These are phyloP conservation scores for Fomitopsis serialis DNA, from an alignment of 768 basidiomycete genomes.

Conservation along the genomic window DNA sequence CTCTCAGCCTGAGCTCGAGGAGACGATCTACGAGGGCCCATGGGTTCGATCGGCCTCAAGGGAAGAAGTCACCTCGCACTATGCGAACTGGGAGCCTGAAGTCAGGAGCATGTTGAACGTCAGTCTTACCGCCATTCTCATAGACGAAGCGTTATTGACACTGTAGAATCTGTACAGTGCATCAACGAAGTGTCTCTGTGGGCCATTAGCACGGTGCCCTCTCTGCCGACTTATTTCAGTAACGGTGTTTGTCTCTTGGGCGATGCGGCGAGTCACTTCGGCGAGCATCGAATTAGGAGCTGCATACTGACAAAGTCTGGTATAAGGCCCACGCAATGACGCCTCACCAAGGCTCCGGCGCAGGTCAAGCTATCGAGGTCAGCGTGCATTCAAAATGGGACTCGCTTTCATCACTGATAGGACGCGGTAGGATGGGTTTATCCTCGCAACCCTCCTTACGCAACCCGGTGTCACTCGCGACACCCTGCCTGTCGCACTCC, in stretches of 20 bases:
- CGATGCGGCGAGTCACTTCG: neutral
- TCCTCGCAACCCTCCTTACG: conserved; percentile 25
- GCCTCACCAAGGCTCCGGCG: conserved; percentile 43
- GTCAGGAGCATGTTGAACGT: neutral
- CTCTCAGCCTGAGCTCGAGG: conserved; percentile 12
- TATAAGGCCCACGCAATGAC: conserved; percentile 46
- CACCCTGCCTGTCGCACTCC: conserved; percentile 24
- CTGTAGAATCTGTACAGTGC: conserved; percentile 6
- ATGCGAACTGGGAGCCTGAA: conserved; percentile 9
- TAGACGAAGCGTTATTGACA: too few relatives aligned
- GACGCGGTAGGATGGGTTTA: conserved; percentile 29
- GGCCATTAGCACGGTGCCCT: conserved; percentile 16
- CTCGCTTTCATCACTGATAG: neutral
- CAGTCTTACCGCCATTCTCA: conserved; percentile 4
- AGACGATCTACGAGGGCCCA: conserved; percentile 14
- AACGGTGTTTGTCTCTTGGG: conserved; percentile 18
- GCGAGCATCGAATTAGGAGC: too few relatives aligned
- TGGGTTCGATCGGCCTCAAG: conserved; percentile 10
- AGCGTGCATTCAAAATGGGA: neutral
- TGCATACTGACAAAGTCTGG: too few relatives aligned
- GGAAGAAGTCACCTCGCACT: conserved; percentile 5
- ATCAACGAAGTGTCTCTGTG: conserved; percentile 14
- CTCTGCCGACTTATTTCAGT: conserved; percentile 18
- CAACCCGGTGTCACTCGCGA: conserved; percentile 15
- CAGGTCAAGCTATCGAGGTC: conserved; percentile 46